These are phyloP conservation scores for Isabelozyma gotoi DNA, from an alignment of 805 yeast species.

Conservation along the genomic window DNA sequence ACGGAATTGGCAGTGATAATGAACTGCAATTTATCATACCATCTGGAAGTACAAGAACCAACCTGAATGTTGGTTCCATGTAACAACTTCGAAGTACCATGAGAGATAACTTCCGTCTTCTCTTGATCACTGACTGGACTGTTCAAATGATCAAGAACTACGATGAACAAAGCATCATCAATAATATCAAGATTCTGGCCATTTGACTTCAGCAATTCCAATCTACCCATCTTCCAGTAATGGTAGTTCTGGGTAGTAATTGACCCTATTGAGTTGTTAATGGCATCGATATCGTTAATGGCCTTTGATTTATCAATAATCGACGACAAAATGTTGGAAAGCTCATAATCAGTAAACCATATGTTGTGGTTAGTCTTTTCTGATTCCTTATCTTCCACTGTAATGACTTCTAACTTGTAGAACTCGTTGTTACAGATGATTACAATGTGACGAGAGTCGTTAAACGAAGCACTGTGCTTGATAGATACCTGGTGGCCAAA, in stretches of 20 bases:
- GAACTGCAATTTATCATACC: constrained; percentile 59
- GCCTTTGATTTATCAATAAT: constrained; percentile 39
- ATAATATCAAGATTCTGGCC: constrained; percentile 32
- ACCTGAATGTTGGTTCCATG: constrained; percentile 46
- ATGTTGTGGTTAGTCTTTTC: constrained; percentile 31
- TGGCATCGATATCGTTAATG: constrained; percentile 35
- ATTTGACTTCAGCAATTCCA: constrained; percentile 41
- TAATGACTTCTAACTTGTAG: constrained; percentile 49
- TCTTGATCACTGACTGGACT: constrained; percentile 48
- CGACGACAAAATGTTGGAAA: constrained; percentile 41
- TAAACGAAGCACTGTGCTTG: constrained; percentile 25
- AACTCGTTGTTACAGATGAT: constrained; percentile 51
- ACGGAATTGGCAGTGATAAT: constrained; percentile 55
- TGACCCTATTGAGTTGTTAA: constrained; percentile 50
- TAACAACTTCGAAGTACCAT: constrained; percentile 49
- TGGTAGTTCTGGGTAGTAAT: constrained; percentile 53
- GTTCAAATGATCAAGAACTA: constrained; percentile 47
- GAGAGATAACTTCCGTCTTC: constrained; percentile 48
- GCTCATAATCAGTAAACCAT: constrained; percentile 55
- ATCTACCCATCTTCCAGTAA: constrained; percentile 48
- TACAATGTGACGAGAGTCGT: constrained; percentile 49
- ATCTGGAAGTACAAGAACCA: constrained; percentile 58
- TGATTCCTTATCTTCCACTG: constrained; percentile 18
- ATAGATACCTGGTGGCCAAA: constrained; percentile 33
- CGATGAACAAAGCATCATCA: constrained; percentile 52